Conservation (phyloP, 2,329 filamentous ascomycete genomes). For the Exophiala phaeomuriformis region DNA sequence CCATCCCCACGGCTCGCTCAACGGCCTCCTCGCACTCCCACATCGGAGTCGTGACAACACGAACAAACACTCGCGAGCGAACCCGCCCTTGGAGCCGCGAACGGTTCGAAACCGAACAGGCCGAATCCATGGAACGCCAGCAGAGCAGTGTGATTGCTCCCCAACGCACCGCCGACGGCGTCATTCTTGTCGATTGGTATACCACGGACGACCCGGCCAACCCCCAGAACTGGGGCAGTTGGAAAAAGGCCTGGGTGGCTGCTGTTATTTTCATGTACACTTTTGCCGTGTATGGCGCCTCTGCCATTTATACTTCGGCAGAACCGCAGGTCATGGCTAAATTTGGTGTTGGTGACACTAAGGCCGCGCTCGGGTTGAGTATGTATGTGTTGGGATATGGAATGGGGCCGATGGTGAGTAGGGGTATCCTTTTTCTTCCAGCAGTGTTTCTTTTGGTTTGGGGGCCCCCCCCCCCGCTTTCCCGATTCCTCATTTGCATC, state of each 20-base stretch:
- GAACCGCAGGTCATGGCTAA: constrained; percentile 26
- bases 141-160: constrained; percentile 32
- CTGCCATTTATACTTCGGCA: constrained; percentile 31
- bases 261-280: constrained; percentile 21
- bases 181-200: constrained; percentile 35
- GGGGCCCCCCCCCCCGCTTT: too few relatives aligned
- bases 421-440: too few relatives aligned
- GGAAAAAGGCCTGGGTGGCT: constrained; percentile 28
- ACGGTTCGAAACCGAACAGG: constrained; percentile 31
- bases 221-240: constrained; percentile 37
- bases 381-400: constrained; percentile 42
- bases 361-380: constrained; percentile 31
- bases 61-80: constrained; percentile 26
- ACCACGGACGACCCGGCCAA: constrained; percentile 50
- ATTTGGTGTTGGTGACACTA: constrained; percentile 29
- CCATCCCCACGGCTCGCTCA: constrained; percentile 15
- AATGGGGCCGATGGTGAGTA: constrained; percentile 35
- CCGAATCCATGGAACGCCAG: constrained; percentile 27
- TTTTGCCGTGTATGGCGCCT: constrained; percentile 32
- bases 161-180: constrained; percentile 32
- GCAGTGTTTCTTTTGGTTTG: too few relatives aligned
- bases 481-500: too few relatives aligned
- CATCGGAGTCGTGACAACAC: constrained; percentile 13
- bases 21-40: constrained; percentile 1
- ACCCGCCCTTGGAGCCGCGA: constrained; percentile 28